Conservation (phyloP, 1,139 yeast genomes). For the Debaryomyces subglobosus region DNA sequence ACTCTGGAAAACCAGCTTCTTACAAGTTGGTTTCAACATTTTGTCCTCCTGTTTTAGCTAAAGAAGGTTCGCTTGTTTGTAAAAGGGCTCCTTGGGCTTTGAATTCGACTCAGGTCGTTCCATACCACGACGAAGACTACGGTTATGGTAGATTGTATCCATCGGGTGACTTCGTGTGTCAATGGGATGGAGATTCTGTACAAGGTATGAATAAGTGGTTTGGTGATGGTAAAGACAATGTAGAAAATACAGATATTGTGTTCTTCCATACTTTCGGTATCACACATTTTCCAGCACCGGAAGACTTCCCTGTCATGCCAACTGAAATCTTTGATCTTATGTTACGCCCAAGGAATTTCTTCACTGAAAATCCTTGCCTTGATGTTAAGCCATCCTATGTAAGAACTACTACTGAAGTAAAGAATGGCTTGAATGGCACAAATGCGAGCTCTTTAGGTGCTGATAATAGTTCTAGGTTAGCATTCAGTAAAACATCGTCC, state of each 20-base stretch:
- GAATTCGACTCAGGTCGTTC: slow-evolving; percentile 67
- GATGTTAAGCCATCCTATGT: slow-evolving; percentile 74
- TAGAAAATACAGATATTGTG: slow-evolving; percentile 71
- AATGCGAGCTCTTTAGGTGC: slow-evolving; percentile 41
- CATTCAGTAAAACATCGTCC: slow-evolving; percentile 31
- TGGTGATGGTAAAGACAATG: slow-evolving; percentile 62
- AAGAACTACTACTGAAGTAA: slow-evolving; percentile 64
- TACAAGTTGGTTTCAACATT: slow-evolving; percentile 80
- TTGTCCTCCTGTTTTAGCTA: slow-evolving; percentile 72
- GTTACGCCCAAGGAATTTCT: slow-evolving; percentile 79
- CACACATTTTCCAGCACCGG: slow-evolving; percentile 87
- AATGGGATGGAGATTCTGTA: slow-evolving; percentile 75
- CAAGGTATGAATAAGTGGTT: slow-evolving; percentile 76
- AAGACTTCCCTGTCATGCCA: slow-evolving; percentile 90
- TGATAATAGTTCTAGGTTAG: slow-evolving; percentile 46
- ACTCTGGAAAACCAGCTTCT: slow-evolving; percentile 74
- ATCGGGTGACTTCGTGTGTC: slow-evolving; percentile 80
- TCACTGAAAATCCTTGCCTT: slow-evolving; percentile 73
- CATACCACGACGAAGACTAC: slow-evolving; percentile 56
- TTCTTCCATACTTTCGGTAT: slow-evolving; percentile 82
- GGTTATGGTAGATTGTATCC: slow-evolving; percentile 69
- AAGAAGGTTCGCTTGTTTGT: slow-evolving; percentile 72
- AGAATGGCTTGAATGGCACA: slow-evolving; percentile 33
- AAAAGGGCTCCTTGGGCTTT: slow-evolving; percentile 86
- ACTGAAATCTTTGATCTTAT: slow-evolving; percentile 76